Evolutionary conservation across 2,329 filamentous ascomycete species (phyloP), one percentile per base, ranked within the genome.

Genomic region (Botrytis elliptica): DNA sequence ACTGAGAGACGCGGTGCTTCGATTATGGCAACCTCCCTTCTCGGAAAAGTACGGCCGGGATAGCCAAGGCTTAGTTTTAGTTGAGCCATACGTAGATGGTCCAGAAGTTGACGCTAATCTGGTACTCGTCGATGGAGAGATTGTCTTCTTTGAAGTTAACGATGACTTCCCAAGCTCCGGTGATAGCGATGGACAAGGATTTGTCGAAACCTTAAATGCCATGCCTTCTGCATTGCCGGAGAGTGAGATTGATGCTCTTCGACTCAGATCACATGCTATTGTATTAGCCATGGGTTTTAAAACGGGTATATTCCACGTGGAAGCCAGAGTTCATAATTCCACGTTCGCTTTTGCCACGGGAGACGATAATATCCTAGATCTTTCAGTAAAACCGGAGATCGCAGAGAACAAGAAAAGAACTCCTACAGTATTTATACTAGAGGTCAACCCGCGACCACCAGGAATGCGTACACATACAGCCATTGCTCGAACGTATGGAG

Each of bases 101-200:
- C 59, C 59, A 16, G 59, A 62, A 62, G 59, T 62, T 40, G 59
- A 62, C 36, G 59, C 36, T 25, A 62, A 62, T 40, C 20, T 62
- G 36, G 36, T 62, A 25, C 59, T 62, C n/a, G 22, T 62, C 14
- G 59, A 62, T 38, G 59, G 59, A 40, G 59, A 62, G 25, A 62
- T 62, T n/a, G 36, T 62, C 3, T 62, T 62, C 59, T 62, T 62
- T 62, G 59, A 62, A 62, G 59, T 62, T 62, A 62, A 62, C 36
- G 59, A 62, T 40, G 59, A 62, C 36, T 62, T 62, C 36, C 59
- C 59, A n/a, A 62, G 59, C 36, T 38, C 59, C 42, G 42, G 63
- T 33, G 40, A 65, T 29, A 25, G 42, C 40, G 63, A 65, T 33
- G 63, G 40, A 25, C 42, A 46, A n/a, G n/a, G 40, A 16, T 65